Percentiles rank a stretch among this genome's conserved stretches.
These are phyloP conservation scores for Pseudocercospora cruenta DNA, from an alignment of 2,329 filamentous ascomycete genomes.

Conservation along the genomic window DNA sequence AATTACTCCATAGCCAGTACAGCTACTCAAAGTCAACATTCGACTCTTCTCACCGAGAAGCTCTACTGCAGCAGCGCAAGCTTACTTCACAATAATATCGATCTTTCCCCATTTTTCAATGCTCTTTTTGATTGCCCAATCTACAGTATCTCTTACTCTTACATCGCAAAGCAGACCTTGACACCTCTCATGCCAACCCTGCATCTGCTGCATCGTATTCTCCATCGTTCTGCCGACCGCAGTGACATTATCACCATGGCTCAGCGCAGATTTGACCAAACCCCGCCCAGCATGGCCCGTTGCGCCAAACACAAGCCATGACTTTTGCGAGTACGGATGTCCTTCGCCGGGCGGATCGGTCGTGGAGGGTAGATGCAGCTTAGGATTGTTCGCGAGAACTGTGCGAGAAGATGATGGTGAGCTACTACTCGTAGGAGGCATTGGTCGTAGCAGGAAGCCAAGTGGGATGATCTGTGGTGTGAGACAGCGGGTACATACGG, in stretches of 20 bases:
- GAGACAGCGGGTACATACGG: conserved; percentile 5
- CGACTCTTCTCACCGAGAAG: background rate
- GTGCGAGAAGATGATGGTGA: conserved; percentile 15
- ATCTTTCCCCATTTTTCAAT: conserved; percentile 73
- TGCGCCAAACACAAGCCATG: conserved; percentile 95
- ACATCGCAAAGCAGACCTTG: conserved; percentile 89
- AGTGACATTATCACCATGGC: conserved; percentile 79
- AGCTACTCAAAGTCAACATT: conserved; percentile 47
- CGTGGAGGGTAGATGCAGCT: conserved; percentile 70
- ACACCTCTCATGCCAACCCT: conserved; percentile 70
- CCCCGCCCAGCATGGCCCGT: conserved; percentile 97
- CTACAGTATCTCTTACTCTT: conserved; percentile 76
- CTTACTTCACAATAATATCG: conserved; percentile 80
- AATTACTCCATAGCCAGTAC: conserved; percentile 93
- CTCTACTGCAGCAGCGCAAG: background rate
- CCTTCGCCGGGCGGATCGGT: conserved; percentile 80
- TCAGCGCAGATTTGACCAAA: conserved; percentile 78
- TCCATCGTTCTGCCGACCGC: conserved; percentile 84
- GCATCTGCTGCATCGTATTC: conserved; percentile 72
- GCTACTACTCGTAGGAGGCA: conserved; percentile 11
- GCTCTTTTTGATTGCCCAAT: conserved; percentile 69
- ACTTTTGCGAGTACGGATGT: conserved; percentile 72
- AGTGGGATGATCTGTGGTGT: conserved; percentile 8
- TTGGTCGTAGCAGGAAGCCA: conserved; percentile 8
- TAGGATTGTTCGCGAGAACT: conserved; percentile 31